These are phyloP conservation scores for Panicum miliaceum DNA, from an alignment of 176 grass and related monocot genomes.

Conservation along the genomic window DNA sequence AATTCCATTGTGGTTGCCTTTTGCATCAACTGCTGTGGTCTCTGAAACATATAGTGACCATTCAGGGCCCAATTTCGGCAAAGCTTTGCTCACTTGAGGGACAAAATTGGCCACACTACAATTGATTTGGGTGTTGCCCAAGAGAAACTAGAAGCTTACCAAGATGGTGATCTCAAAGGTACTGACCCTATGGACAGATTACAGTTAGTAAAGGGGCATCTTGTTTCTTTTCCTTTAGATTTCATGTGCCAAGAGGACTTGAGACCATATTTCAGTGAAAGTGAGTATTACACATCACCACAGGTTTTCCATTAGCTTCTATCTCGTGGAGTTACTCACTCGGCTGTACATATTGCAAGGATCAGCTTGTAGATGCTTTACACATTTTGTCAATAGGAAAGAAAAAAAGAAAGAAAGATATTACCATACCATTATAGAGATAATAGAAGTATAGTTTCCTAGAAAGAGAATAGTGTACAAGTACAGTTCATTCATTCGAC, in stretches of 20 bases:
- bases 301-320: constrained; percentile 91
- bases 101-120: constrained; percentile 85
- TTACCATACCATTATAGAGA: constrained; percentile 35
- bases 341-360: constrained; percentile 52
- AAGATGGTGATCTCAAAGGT: constrained; percentile 57
- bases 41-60: constrained; percentile 41
- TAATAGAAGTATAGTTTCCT: constrained; percentile 30
- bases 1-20: constrained; percentile 19
- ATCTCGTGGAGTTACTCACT: constrained; percentile 26
- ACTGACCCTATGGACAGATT: constrained; percentile 73
- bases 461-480: constrained; percentile 2
- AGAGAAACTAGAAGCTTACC: constrained; percentile 65
- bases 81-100: constrained; percentile 69
- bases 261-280: constrained; percentile 92
- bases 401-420: constrained; percentile 47
- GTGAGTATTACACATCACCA: constrained; percentile 90
- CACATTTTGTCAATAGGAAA: constrained; percentile 21
- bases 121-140: constrained; percentile 87
- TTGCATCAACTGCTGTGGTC: not conserved
- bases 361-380: constrained; percentile 46
- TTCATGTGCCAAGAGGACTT: constrained; percentile 98
- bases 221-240: constrained; percentile 92
- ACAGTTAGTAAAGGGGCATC: constrained; percentile 70
- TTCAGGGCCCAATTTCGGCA: constrained; percentile 75
- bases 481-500: constrained; percentile 25